A percentile compares a stretch with the other conserved stretches of the same genome.
Conservation (phyloP, 768 basidiomycete genomes). For the Auricularia auricula-judae region DNA sequence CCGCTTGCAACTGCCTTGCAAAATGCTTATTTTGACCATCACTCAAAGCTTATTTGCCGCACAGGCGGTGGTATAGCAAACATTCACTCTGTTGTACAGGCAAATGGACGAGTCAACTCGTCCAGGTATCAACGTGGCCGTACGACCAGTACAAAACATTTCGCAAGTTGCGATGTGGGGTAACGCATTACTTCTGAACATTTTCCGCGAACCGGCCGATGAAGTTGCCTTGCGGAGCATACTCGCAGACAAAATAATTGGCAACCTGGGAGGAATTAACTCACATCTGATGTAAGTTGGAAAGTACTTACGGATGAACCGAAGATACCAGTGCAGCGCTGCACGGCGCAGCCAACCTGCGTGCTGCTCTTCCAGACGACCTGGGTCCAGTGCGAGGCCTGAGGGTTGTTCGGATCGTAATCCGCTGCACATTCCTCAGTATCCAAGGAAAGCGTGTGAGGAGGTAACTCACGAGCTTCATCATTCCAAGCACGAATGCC, state of each 20-base stretch:
- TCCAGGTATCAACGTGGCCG: background rate
- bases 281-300: constrained; percentile 26
- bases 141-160: background rate
- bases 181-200: constrained; percentile 2
- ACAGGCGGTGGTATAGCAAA: too few species aligned
- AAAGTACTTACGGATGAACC: constrained; percentile 7
- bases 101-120: background rate
- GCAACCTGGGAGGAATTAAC: constrained; percentile 28
- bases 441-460: background rate
- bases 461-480: constrained; percentile 29
- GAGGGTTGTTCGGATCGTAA: constrained; percentile 47
- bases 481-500: constrained; percentile 54
- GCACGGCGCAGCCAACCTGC: constrained; percentile 52
- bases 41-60: too few species aligned
- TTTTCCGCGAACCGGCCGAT: constrained; percentile 40
- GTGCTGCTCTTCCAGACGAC: constrained; percentile 63
- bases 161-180: background rate
- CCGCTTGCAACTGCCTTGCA: too few species aligned
- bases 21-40: too few species aligned
- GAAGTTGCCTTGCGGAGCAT: constrained; percentile 53
- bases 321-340: constrained; percentile 50
- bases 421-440: constrained; percentile 25
- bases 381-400: constrained; percentile 61
- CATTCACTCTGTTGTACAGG: too few species aligned
- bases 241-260: constrained; percentile 60